Base-by-base conservation (phyloP, 1,284 basidiomycete genomes). In the Leccinum ponderosum region DNA sequence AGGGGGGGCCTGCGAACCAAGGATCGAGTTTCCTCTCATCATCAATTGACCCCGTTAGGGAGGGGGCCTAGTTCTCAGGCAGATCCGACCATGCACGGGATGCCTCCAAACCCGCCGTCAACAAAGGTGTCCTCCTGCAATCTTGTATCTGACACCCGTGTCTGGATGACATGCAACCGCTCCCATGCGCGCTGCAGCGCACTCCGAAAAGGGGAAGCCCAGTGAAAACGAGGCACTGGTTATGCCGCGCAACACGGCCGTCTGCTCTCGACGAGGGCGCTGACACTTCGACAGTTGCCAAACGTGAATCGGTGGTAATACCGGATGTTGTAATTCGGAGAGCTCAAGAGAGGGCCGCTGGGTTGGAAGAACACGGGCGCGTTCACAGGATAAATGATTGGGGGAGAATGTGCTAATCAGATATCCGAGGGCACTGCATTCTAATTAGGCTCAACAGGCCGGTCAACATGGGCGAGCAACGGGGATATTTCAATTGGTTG, bases 391-490 rank as follows among this genome's bases (percentile, higher is more conserved):
- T 22, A 17, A 57, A 60, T 73, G 69, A 71, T 69, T 73, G 69
- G 48, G 55, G 54, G 59, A 27, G 27, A 22, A 54, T 62, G 66
- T 69, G 71, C 52, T 73, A 68, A 72, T 72, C 73, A 75, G 71
- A 73, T 75, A 71, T 73, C 74, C 72, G 73, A 75, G 73, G 57
- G 74, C 71, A 73, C 74, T 64, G 71, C 72, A 74, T 73, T 73
- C 66, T 17, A 76, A 73, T 76, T 76, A 73, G 72, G 68, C 74
- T 76, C 74, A 66, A 70, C 62, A 65, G 66, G 62, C 65, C 67
- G 68, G 63, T 17, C 59, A 56, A 48, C 22, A 48, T 44, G 57
- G 52, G 17, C 58, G 59, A 61, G 48, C 33, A 42, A 53, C 27
- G 68, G 71, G 64, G 69, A 57, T 73, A 69, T 58, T 63, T 64